phyloP scores from a whole-genome alignment of 2,329 filamentous ascomycete genomes.

The Dothidotthia symphoricarpi region DNA sequence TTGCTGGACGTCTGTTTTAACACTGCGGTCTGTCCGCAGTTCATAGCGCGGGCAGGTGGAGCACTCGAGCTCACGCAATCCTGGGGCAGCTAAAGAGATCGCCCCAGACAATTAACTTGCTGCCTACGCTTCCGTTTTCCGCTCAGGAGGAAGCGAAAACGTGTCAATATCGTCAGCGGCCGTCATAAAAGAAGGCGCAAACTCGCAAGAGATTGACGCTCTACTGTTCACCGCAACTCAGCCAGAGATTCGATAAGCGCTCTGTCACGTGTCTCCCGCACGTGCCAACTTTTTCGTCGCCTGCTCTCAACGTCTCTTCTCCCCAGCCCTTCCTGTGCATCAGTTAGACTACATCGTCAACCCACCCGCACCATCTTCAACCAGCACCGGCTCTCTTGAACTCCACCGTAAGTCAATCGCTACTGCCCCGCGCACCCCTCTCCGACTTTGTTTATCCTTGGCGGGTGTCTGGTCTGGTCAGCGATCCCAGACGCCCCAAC shows the following conservation, averaged over 20 bases:
- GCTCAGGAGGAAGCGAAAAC: conserved; percentile 24
- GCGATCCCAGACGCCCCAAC: conserved; percentile 22
- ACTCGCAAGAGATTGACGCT: conserved; percentile 2
- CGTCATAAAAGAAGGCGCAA: conserved; percentile 16
- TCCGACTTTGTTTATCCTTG: conserved; percentile 15
- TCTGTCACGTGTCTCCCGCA: conserved; percentile 34
- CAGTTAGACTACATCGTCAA: conserved; percentile 41
- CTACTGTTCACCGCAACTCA: conserved; percentile 20
- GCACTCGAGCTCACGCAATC: conserved; percentile 22
- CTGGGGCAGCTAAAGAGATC: conserved; percentile 25
- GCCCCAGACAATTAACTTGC: conserved; percentile 20
- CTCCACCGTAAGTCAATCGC: conserved; percentile 36
- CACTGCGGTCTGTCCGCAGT: no score
- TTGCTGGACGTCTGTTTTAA: no score
- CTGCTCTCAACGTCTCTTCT: conserved; percentile 37
- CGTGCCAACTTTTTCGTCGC: conserved; percentile 23
- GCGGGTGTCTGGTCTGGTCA: conserved; percentile 13
- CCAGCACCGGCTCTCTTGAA: conserved; percentile 38
- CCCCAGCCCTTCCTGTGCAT: conserved; percentile 42
- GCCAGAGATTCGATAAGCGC: conserved; percentile 21
- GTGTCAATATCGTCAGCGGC: conserved; percentile 29
- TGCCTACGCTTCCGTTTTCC: conserved; percentile 29
- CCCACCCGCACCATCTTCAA: conserved; percentile 37
- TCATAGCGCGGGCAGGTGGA: conserved; percentile 20
- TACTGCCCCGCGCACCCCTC: conserved; percentile 12